Conservation (phyloP, 768 basidiomycete species). For the Suillus hirtellus region DNA sequence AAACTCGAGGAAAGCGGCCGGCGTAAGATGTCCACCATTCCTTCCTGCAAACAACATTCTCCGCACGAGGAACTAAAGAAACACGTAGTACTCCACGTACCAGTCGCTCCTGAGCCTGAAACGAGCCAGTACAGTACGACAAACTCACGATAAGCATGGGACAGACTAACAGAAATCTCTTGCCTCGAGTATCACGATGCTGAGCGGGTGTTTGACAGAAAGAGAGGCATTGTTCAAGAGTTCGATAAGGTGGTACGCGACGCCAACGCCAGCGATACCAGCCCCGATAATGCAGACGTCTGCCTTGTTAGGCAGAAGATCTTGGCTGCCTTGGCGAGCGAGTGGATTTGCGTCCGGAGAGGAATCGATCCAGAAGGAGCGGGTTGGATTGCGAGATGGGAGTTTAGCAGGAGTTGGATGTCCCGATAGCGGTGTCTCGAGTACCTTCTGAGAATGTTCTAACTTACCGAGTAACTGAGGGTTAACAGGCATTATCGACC, state of each 20-base stretch:
- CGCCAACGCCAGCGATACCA: conserved; percentile 75
- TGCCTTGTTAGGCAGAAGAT: conserved; percentile 54
- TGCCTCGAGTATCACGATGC: conserved; percentile 75
- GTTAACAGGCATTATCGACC: neutral
- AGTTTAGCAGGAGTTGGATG: conserved; percentile 29
- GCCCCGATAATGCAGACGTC: conserved; percentile 81
- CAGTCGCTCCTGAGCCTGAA: conserved; percentile 75
- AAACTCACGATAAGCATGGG: neutral
- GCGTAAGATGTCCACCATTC: conserved; percentile 77
- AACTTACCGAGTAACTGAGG: conserved; percentile 3
- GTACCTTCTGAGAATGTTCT: conserved; percentile 3
- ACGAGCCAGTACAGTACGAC: conserved; percentile 4
- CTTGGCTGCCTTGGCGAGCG: conserved; percentile 64
- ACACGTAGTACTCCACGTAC: conserved; percentile 33
- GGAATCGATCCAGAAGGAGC: conserved; percentile 71
- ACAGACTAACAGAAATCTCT: conserved; percentile 74
- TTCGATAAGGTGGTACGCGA: conserved; percentile 69
- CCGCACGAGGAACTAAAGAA: neutral
- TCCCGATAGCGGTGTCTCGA: conserved; percentile 4
- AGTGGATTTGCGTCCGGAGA: conserved; percentile 62
- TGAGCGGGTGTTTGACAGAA: conserved; percentile 33
- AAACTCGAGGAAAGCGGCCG: conserved; percentile 50
- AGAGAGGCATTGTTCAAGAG: conserved; percentile 15
- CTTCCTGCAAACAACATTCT: conserved; percentile 48
- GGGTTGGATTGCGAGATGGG: conserved; percentile 65